phyloP scores from a whole-genome alignment of 495 filamentous ascomycete genomes.

The Penicillium psychrofluorescens region DNA sequence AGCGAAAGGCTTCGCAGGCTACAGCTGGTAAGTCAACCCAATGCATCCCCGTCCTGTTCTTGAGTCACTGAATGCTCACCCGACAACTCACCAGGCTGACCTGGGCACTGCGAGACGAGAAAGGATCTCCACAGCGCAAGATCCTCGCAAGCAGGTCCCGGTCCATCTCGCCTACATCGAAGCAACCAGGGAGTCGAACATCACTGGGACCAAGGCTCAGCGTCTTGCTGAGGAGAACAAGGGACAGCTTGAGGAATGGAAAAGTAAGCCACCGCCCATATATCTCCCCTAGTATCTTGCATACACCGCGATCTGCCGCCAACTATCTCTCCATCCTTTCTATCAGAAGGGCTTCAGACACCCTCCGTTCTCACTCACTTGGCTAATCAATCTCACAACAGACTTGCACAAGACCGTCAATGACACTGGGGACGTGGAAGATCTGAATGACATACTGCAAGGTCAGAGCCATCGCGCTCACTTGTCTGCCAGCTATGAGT shows the following conservation, averaged over 20 bases:
- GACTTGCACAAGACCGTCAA: constrained; percentile 18
- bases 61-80: background rate
- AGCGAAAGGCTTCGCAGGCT: constrained; percentile 17
- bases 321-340: background rate
- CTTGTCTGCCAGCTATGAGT: constrained; percentile 2
- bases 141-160: background rate
- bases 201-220: constrained; percentile 14
- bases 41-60: background rate
- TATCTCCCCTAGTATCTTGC: no score
- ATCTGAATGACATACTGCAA: constrained; percentile 20
- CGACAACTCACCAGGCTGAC: constrained; percentile 17
- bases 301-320: background rate
- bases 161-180: constrained; percentile 14
- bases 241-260: constrained; percentile 17
- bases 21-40: constrained; percentile 19
- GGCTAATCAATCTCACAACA: constrained; percentile 5
- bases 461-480: constrained; percentile 31
- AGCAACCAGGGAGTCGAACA: constrained; percentile 14
- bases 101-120: constrained; percentile 29
- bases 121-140: constrained; percentile 22
- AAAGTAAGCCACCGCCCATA: constrained; percentile 14
- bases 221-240: constrained; percentile 11
- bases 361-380: background rate
- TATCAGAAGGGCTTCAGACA: background rate
- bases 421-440: constrained; percentile 20